phyloP scores from a whole-genome alignment of 2,329 filamentous ascomycete species.

The Diplodia corticola region DNA sequence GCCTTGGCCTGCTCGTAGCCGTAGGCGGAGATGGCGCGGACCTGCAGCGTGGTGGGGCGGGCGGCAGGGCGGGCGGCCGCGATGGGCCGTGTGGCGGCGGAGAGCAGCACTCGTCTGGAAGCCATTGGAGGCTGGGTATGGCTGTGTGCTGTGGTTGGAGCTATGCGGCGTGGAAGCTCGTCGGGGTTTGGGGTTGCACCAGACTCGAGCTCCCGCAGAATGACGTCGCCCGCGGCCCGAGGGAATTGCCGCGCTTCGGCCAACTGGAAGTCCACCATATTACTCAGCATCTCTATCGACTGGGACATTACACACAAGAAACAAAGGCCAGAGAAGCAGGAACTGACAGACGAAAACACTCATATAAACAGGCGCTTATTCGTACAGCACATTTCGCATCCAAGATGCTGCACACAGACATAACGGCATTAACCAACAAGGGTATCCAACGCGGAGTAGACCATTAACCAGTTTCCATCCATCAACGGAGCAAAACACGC shows the following conservation, averaged over 20 bases:
- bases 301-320: too few species aligned
- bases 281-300: background rate
- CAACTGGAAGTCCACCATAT: constrained; percentile 10
- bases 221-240: constrained; percentile 15
- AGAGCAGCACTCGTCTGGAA: background rate
- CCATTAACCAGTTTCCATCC: background rate
- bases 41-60: constrained; percentile 25
- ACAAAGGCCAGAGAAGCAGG: background rate
- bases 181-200: background rate
- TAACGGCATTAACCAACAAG: constrained; percentile 7
- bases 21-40: constrained; percentile 59
- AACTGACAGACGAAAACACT: background rate
- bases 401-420: background rate
- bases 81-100: constrained; percentile 29
- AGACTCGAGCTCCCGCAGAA: constrained; percentile 22
- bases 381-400: background rate
- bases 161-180: background rate
- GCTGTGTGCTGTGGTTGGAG: background rate
- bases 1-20: constrained; percentile 84
- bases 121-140: constrained; percentile 12
- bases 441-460: constrained; percentile 2
- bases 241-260: constrained; percentile 18
- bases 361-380: background rate
- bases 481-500: background rate
- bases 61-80: constrained; percentile 21